Base-by-base conservation (phyloP, 2,329 filamentous ascomycete genomes). In the Fusarium mexicanum region DNA sequence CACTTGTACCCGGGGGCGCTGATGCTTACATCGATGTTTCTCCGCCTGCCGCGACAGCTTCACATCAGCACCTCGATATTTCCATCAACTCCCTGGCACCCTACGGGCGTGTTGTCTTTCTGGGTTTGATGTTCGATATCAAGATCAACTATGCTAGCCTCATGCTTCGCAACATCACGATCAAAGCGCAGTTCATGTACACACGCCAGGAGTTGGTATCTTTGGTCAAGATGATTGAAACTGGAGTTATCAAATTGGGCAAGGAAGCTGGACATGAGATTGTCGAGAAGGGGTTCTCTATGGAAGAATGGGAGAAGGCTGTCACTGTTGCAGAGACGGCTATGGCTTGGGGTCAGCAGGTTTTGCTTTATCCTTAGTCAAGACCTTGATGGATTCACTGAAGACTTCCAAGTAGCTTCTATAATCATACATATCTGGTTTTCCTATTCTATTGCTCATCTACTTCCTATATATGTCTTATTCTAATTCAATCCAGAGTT, bases 11-110 rank as follows among this genome's bases (percentile, higher is more conserved):
- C 0, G n/a, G 38, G 0, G 75, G 75, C 2, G 61, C 50, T 1
- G 67, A 77, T 46, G 67, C 72, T 6, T 75, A 57, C 14, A 72
- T 77, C 12, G 74, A 77, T 12, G 20, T 68, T 10, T 74, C 75
- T 14, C 75, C 70, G 3, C 72, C 75, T 2, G 37, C 33, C 2
- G 72, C 74, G 1, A 69, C 70, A 1, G 63, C 41, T 7, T 53
- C 44, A 0, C 70, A 67, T 2, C 72, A 74, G 16, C 71, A 76
- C 7, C 41, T 76, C 1, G 13, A 29, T 1, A 50, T 64, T 4
- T 72, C 67, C 5, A 50, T 74, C 6, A 41, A 48, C 16, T 43
- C 64, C 0, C 48, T 76, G 2, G 26, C 31, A 7, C 16, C 61
- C 0, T 63, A 43, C 2, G 73, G 61, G 0, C 67, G 58, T 2